Conservation (phyloP, 140 eudicot species). For the Senecio squalidus region DNA sequence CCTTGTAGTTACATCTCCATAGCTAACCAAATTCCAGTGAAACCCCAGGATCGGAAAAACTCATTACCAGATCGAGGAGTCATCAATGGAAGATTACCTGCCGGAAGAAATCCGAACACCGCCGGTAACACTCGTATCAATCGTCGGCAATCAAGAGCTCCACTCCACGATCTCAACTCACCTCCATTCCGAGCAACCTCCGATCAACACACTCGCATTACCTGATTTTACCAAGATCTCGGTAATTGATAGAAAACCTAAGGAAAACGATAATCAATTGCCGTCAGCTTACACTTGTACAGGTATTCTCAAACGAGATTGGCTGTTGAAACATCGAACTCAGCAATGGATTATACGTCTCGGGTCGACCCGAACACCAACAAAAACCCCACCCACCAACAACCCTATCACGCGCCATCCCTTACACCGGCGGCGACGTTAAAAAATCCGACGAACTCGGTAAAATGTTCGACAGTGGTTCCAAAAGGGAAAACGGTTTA, state of each 20-base stretch:
- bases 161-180: slow-evolving; percentile 72
- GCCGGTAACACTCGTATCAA: slow-evolving; percentile 66
- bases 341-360: slow-evolving; percentile 77
- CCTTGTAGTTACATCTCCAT: too few species aligned
- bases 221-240: slow-evolving; percentile 92
- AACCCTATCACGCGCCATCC: slow-evolving; percentile 58
- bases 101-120: slow-evolving; percentile 93
- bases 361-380: slow-evolving; percentile 89
- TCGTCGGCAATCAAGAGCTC: slow-evolving; percentile 68
- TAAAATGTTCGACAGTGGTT: slow-evolving; percentile 67
- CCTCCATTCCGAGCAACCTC: slow-evolving; percentile 86
- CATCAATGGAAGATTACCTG: slow-evolving; percentile 92
- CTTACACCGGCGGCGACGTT: slow-evolving; percentile 97
- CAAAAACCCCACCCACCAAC: slow-evolving; percentile 51
- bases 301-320: slow-evolving; percentile 69
- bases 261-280: slow-evolving; percentile 27
- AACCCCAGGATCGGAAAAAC: too few species aligned
- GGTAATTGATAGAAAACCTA: slow-evolving; percentile 27
- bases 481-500: slow-evolving; percentile 47
- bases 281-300: slow-evolving; percentile 14
- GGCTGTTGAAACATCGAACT: slow-evolving; percentile 96
- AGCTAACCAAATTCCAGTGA: too few species aligned
- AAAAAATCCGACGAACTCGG: slow-evolving; percentile 93
- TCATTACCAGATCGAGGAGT: too few species aligned
- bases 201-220: slow-evolving; percentile 88